These are phyloP conservation scores for Batrachochytrium dendrobatidis DNA, from an alignment of 371 early-diverging fungal species.

Conservation along the genomic window DNA sequence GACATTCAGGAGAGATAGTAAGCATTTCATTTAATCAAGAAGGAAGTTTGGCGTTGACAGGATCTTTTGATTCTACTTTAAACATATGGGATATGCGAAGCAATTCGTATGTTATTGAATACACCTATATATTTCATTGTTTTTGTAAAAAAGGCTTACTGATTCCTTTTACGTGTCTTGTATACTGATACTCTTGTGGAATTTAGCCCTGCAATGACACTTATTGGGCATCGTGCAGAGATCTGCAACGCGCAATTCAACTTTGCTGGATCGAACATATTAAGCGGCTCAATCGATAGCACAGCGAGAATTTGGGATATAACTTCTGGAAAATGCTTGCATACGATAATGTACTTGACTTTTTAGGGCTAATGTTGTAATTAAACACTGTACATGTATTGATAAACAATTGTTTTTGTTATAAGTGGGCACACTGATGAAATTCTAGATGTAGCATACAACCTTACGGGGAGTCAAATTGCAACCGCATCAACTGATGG, in stretches of 20 bases:
- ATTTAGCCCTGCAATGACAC: constrained; percentile 8
- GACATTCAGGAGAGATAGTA: constrained; percentile 36
- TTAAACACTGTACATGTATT: not conserved
- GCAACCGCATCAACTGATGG: constrained; percentile 30
- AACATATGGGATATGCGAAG: constrained; percentile 34
- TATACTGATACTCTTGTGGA: not conserved
- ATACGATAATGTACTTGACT: constrained; percentile 26
- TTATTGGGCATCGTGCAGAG: constrained; percentile 39
- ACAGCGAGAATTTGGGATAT: constrained; percentile 34
- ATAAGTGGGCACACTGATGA: constrained; percentile 34
- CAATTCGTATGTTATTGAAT: constrained; percentile 4
- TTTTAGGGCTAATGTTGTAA: no score
- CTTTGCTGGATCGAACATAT: constrained; percentile 8
- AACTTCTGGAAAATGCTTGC: constrained; percentile 17
- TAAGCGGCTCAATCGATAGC: constrained; percentile 35
- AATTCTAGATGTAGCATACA: constrained; percentile 29
- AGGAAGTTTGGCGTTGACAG: constrained; percentile 26
- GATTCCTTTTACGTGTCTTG: not conserved
- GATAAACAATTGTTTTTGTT: not conserved
- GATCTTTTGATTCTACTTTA: constrained; percentile 36
- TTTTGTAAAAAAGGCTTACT: not conserved
- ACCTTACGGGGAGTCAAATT: constrained; percentile 15
- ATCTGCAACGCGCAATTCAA: constrained; percentile 27
- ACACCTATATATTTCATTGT: not conserved
- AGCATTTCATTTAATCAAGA: constrained; percentile 14